Evolutionary conservation across 2,329 filamentous ascomycete genomes (phyloP).

Genomic region (Pseudogymnoascus sp.): DNA sequence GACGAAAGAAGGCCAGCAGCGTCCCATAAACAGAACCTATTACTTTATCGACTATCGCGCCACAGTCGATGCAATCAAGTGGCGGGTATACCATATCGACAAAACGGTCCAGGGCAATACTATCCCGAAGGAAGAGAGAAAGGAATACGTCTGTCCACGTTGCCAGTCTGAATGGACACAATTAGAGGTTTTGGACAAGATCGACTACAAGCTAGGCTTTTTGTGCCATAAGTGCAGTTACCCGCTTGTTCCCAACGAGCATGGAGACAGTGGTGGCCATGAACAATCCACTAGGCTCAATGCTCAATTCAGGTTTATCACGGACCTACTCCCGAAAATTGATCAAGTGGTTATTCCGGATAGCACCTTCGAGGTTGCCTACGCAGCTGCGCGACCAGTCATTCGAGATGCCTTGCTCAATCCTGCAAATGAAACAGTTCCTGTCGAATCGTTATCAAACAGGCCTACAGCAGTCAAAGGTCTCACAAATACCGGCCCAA

Average conservation of each 20-base stretch:
- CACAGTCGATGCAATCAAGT: slow-evolving; percentile 94
- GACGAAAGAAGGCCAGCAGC: slow-evolving; percentile 70
- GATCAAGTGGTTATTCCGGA: slow-evolving; percentile 68
- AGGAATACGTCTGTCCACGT: slow-evolving; percentile 78
- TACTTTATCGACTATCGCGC: slow-evolving; percentile 95
- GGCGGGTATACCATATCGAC: slow-evolving; percentile 79
- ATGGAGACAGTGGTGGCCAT: slow-evolving; percentile 61
- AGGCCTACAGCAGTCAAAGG: slow-evolving; percentile 64
- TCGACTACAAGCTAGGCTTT: slow-evolving; percentile 62
- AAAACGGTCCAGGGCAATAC: slow-evolving; percentile 81
- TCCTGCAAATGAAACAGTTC: slow-evolving; percentile 53
- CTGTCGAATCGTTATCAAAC: slow-evolving; percentile 45
- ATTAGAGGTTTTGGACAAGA: slow-evolving; percentile 77
- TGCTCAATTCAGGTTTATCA: slow-evolving; percentile 71
- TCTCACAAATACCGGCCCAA: slow-evolving; percentile 56
- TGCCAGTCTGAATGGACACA: slow-evolving; percentile 84
- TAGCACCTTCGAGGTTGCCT: slow-evolving; percentile 64
- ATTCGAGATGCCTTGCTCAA: slow-evolving; percentile 57
- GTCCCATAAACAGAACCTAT: slow-evolving; percentile 81
- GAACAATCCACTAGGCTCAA: slow-evolving; percentile 70
- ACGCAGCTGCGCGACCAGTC: slow-evolving; percentile 56
- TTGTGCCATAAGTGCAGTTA: slow-evolving; percentile 71
- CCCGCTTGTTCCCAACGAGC: slow-evolving; percentile 56
- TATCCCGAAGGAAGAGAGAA: slow-evolving; percentile 74
- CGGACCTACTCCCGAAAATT: slow-evolving; percentile 67